These are phyloP conservation scores for Lasiodiplodia citricola DNA, from an alignment of 2,329 filamentous ascomycete species.

Conservation along the genomic window DNA sequence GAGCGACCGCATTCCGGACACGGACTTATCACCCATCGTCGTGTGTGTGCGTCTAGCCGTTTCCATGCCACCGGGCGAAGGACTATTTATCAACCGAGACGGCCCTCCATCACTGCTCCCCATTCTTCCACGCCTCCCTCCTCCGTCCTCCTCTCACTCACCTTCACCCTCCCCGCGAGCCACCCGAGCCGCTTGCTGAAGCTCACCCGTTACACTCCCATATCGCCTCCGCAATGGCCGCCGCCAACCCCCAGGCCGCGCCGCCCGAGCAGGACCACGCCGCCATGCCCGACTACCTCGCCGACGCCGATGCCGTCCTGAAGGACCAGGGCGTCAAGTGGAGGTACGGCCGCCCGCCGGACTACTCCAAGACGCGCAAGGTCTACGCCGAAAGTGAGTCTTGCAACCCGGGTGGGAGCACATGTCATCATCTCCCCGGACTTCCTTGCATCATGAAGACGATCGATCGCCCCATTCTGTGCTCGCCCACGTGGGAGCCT, in stretches of 20 bases:
- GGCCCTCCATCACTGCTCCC: neutral
- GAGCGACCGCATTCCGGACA: constrained; percentile 16
- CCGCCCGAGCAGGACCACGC: constrained; percentile 40
- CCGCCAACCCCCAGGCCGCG: constrained; percentile 16
- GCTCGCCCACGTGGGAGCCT: constrained; percentile 23
- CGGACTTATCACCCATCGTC: constrained; percentile 17
- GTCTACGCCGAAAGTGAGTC: constrained; percentile 63
- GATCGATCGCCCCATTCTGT: constrained; percentile 11
- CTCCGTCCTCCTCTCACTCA: neutral
- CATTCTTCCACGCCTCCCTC: neutral
- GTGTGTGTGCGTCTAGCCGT: constrained; percentile 22
- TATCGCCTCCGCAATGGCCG: constrained; percentile 19
- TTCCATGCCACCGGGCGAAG: constrained; percentile 8
- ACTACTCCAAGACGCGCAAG: constrained; percentile 68
- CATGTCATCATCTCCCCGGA: constrained; percentile 19
- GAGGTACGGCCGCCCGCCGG: constrained; percentile 65
- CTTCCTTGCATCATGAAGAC: constrained; percentile 16
- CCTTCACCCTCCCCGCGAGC: no score
- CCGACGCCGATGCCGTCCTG: constrained; percentile 63
- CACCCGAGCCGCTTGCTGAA: neutral
- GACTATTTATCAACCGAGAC: constrained; percentile 8
- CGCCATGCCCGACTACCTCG: constrained; percentile 62
- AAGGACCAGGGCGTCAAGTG: constrained; percentile 60
- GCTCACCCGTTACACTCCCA: neutral
- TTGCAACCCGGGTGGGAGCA: constrained; percentile 16